Evolutionary conservation across 2,329 filamentous ascomycete species (phyloP), one percentile per base, ranked within the genome.

Genomic region (Trichophyton verrucosum): DNA sequence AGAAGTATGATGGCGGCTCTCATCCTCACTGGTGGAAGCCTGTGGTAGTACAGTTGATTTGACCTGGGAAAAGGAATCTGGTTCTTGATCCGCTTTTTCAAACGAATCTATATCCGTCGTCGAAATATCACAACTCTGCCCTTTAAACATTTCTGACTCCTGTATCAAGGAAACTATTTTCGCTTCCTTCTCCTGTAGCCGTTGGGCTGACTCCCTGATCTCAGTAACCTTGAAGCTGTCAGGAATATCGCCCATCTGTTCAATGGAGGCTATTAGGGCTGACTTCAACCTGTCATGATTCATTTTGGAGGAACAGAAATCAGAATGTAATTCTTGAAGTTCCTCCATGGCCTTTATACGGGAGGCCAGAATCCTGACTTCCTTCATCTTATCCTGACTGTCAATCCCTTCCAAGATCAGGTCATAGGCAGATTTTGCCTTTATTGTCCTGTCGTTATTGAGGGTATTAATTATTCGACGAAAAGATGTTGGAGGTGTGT

Each of bases 301-400:
- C 57, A 66, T 62, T 36, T 69, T 64, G 40, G 69, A 68, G 15
- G 60, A 42, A 11, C 67, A 60, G 40, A 76, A 71, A 2, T 66
- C 61, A 4, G 58, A 55, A 53, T 68, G 70, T 30, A 73, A 64
- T 11, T 62, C 60, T 58, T 72, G 68, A 40, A 77, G 62, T 15
- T 63, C 62, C 51, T 73, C 67, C 58, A 77, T 69, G 4, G 74
- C 71, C 55, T 73, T 68, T 22, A 77, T 74, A 61, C 70, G 73
- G 33, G 65, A 63, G 15, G 69, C 70, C 22, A 76, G 68, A 13
- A 60, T 61, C 59, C 73, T 73, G 62, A 74, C 74, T 61, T 72
- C 68, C 2, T 68, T 61, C 24, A 74, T 66, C 55, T 76, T 57
- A 24, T 74, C 71, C 13, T 70, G 67, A 1, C 67, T 66, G 59